Conservation (phyloP, 257 asterid species). For the Nicotiana paniculata region DNA sequence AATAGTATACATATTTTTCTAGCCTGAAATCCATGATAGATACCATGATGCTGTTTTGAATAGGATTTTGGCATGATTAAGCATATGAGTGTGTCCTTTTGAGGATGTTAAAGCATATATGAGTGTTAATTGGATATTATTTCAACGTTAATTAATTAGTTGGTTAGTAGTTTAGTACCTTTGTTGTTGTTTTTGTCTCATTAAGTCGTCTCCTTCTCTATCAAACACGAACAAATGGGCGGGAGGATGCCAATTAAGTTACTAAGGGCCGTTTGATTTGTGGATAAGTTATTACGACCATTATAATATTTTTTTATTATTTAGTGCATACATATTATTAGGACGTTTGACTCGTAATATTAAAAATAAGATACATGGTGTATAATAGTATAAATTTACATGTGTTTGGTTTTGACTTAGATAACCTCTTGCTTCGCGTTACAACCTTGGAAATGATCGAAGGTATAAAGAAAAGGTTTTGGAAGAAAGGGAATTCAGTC, state of each 20-base stretch:
- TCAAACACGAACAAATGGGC: not conserved
- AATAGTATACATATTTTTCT: conserved; percentile 21
- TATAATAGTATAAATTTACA: too few species aligned
- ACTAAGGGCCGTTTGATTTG: too few species aligned
- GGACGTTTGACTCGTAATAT: too few species aligned
- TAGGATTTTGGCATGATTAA: conserved; percentile 23
- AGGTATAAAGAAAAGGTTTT: too few species aligned
- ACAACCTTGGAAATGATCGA: too few species aligned
- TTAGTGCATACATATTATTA: too few species aligned
- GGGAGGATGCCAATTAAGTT: not conserved
- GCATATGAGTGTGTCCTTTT: conserved; percentile 1
- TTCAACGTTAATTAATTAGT: not conserved
- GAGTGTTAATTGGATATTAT: conserved; percentile 4
- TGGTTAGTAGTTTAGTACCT: not conserved
- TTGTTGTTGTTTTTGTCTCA: conserved; percentile 3
- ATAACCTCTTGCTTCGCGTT: too few species aligned
- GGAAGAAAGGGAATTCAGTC: too few species aligned
- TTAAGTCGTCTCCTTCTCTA: not conserved
- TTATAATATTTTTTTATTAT: too few species aligned
- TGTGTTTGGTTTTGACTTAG: too few species aligned
- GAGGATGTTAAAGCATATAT: not conserved
- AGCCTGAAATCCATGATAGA: conserved; percentile 32
- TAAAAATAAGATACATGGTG: too few species aligned
- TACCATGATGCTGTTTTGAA: conserved; percentile 24
- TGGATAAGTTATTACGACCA: too few species aligned